Conservation (phyloP, 148 eudicot genomes). For the Arbutus unedo region DNA sequence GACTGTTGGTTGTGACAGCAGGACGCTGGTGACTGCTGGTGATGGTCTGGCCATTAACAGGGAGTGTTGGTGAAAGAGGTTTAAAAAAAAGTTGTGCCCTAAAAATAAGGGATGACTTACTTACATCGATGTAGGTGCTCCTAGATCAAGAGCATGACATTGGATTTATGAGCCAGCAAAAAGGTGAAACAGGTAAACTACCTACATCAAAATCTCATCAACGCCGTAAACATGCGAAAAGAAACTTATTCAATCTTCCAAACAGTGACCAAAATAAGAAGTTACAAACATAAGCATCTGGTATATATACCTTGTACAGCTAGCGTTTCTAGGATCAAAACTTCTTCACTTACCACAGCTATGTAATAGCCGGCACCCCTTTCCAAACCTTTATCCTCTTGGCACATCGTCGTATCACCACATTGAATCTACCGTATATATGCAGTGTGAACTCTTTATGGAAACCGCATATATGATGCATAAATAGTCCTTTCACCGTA, state of each 20-base stretch:
- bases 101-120: too few species aligned
- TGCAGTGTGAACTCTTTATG: neutral
- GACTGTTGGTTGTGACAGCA: too few species aligned
- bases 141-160: too few species aligned
- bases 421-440: neutral
- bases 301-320: neutral
- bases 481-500: neutral
- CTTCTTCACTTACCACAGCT: neutral
- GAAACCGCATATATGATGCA: slow-evolving; percentile 2
- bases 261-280: neutral
- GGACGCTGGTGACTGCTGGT: too few species aligned
- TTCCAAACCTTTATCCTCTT: neutral
- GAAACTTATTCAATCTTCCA: neutral
- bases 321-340: neutral
- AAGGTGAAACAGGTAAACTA: too few species aligned
- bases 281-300: neutral
- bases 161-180: too few species aligned
- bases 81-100: too few species aligned
- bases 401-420: neutral
- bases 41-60: too few species aligned
- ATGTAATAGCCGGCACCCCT: neutral
- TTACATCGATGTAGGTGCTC: too few species aligned
- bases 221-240: neutral
- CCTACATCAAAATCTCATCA: neutral
- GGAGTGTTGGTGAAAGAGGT: too few species aligned